These are phyloP conservation scores for Candida maesae DNA, from an alignment of 805 yeast species.

Conservation along the genomic window DNA sequence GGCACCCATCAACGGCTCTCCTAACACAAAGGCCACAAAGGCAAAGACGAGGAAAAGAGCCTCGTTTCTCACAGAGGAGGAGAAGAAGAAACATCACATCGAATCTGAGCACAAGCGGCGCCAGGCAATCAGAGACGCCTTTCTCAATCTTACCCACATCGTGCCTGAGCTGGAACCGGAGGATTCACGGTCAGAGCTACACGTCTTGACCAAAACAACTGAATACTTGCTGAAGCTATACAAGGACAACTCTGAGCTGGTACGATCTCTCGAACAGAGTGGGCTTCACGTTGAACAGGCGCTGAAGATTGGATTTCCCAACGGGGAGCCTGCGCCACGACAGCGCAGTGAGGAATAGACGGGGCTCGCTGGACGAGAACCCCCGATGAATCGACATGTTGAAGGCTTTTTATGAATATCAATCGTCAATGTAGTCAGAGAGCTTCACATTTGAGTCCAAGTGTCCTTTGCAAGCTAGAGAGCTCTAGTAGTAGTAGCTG, in stretches of 20 bases:
- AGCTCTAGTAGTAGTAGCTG: no score
- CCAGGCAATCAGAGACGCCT: slow-evolving; percentile 78
- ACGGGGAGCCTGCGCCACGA: slow-evolving; percentile 4
- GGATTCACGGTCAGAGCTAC: slow-evolving; percentile 78
- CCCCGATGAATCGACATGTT: no score
- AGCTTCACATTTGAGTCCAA: no score
- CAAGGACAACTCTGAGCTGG: slow-evolving; percentile 44
- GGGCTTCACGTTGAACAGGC: slow-evolving; percentile 23
- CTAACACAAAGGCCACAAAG: slow-evolving; percentile 1
- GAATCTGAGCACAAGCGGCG: slow-evolving; percentile 86
- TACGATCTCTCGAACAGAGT: slow-evolving; percentile 36
- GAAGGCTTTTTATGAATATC: no score
- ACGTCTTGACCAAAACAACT: slow-evolving; percentile 63
- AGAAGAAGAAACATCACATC: slow-evolving; percentile 65
- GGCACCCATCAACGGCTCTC: background rate
- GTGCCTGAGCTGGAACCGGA: slow-evolving; percentile 69
- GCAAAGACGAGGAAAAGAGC: slow-evolving; percentile 15
- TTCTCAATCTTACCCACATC: slow-evolving; percentile 66
- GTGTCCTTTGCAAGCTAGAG: no score
- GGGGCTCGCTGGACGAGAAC: no score
- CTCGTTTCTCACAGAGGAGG: slow-evolving; percentile 30
- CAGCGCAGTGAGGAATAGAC: background rate
- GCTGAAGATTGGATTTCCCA: slow-evolving; percentile 9
- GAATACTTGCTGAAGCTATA: slow-evolving; percentile 51
- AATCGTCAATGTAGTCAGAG: no score